These are phyloP conservation scores for Mimosa bimucronata DNA, from an alignment of 306 rosid genomes.

Conservation along the genomic window DNA sequence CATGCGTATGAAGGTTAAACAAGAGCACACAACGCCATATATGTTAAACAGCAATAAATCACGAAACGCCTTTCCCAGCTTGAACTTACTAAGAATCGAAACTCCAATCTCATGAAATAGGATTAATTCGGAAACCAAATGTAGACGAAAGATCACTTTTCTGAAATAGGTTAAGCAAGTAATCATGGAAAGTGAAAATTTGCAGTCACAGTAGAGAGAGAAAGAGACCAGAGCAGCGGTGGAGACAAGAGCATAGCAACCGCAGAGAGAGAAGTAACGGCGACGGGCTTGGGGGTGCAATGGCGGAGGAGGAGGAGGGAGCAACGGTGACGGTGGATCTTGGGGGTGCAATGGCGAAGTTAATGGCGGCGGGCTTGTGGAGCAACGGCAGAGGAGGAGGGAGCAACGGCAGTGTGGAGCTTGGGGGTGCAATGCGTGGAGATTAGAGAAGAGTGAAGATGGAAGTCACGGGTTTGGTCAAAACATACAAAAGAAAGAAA, in stretches of 20 bases:
- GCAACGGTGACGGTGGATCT: too few species aligned
- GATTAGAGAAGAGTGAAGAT: too few species aligned
- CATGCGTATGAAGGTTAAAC: neutral
- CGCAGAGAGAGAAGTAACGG: conserved; percentile 75
- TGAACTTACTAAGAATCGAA: neutral
- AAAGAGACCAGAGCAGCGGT: conserved; percentile 68
- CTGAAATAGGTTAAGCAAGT: neutral
- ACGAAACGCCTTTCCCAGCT: neutral
- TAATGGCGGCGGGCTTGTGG: too few species aligned
- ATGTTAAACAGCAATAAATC: neutral
- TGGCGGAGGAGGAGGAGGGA: too few species aligned
- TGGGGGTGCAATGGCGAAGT: too few species aligned
- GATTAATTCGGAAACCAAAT: neutral
- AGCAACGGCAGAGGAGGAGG: too few species aligned
- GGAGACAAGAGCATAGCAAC: conserved; percentile 80
- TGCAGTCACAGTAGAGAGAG: neutral
- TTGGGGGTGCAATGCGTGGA: too few species aligned
- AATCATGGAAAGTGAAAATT: neutral
- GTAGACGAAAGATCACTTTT: neutral
- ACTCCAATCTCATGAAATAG: neutral
- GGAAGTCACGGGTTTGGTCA: too few species aligned
- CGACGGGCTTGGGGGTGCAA: too few species aligned
- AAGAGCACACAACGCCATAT: neutral
- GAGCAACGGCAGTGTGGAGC: too few species aligned
- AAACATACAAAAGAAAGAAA: too few species aligned